A percentile compares a stretch with the other conserved stretches of the same genome.
These are phyloP conservation scores for Aspergillus carlsbadensis DNA, from an alignment of 495 filamentous ascomycete species.

Conservation along the genomic window DNA sequence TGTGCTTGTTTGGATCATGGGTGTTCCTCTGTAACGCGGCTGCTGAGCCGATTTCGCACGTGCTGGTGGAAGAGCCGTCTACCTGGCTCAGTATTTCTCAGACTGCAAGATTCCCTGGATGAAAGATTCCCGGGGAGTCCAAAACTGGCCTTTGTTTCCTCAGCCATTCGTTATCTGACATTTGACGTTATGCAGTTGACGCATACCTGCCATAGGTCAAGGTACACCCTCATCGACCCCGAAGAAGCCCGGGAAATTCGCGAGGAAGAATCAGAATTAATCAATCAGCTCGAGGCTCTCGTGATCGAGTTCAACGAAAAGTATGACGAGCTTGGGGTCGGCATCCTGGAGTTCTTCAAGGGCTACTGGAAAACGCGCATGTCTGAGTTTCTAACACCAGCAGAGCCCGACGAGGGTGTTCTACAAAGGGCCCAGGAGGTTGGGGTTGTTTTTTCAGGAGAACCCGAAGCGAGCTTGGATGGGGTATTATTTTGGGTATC, in stretches of 20 bases:
- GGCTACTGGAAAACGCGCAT: background rate
- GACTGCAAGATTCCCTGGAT: background rate
- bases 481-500: too few species aligned
- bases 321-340: background rate
- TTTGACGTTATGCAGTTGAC: background rate
- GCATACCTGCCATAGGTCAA: background rate
- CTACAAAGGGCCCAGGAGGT: background rate
- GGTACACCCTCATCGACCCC: background rate
- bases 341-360: background rate
- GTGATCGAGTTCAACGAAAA: background rate
- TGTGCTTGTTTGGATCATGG: background rate
- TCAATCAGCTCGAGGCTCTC: background rate
- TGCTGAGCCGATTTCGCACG: background rate
- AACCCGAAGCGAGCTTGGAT: too few species aligned
- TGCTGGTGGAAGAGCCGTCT: too few species aligned
- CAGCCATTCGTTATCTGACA: background rate
- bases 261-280: background rate
- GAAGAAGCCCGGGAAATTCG: background rate
- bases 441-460: background rate
- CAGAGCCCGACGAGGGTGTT: background rate
- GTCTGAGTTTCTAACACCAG: background rate
- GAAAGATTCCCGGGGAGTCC: background rate
- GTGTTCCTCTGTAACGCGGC: background rate
- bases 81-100: too few species aligned
- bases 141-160: background rate